A percentile compares a stretch with the other conserved stretches of the same genome.
These are phyloP conservation scores for Fusarium heterosporum DNA, from an alignment of 2,329 filamentous ascomycete species.

Conservation along the genomic window DNA sequence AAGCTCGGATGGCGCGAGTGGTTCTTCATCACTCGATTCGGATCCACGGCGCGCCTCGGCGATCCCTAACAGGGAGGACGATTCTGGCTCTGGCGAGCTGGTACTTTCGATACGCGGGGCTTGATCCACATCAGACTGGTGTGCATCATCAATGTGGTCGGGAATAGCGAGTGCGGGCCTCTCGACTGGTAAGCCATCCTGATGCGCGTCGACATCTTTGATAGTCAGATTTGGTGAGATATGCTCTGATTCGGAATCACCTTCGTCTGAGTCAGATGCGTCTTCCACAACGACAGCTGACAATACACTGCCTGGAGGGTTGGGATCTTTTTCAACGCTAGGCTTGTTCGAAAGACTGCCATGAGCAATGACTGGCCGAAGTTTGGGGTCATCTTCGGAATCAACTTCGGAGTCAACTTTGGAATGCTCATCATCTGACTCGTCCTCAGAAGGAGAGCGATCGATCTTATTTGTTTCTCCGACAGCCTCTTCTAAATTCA, in stretches of 20 bases:
- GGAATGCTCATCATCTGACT: conserved; percentile 9
- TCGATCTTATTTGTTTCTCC: conserved; percentile 5
- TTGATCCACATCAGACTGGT: not conserved
- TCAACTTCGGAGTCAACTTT: not conserved
- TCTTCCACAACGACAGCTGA: not conserved
- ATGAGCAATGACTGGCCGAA: not conserved
- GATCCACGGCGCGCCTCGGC: not conserved
- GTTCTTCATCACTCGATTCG: conserved; percentile 8
- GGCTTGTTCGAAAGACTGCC: not conserved
- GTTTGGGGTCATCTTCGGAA: not conserved
- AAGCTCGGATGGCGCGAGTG: not conserved
- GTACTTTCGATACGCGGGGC: not conserved
- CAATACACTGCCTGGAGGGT: not conserved
- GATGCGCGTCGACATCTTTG: not conserved
- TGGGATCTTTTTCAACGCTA: not conserved
- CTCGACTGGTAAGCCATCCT: not conserved
- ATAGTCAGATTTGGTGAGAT: conserved; percentile 2
- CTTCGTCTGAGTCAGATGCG: conserved; percentile 3
- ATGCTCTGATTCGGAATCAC: conserved; percentile 9
- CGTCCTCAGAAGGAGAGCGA: conserved; percentile 8
- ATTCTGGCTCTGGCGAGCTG: conserved; percentile 1
- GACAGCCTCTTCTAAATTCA: not conserved
- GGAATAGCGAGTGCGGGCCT: not conserved
- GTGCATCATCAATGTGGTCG: not conserved
- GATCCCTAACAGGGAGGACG: conserved; percentile 2